A percentile compares a stretch with the other conserved stretches of the same genome.
These are phyloP conservation scores for Cladophialophora yegresii DNA, from an alignment of 2,329 filamentous ascomycete genomes.

Conservation along the genomic window DNA sequence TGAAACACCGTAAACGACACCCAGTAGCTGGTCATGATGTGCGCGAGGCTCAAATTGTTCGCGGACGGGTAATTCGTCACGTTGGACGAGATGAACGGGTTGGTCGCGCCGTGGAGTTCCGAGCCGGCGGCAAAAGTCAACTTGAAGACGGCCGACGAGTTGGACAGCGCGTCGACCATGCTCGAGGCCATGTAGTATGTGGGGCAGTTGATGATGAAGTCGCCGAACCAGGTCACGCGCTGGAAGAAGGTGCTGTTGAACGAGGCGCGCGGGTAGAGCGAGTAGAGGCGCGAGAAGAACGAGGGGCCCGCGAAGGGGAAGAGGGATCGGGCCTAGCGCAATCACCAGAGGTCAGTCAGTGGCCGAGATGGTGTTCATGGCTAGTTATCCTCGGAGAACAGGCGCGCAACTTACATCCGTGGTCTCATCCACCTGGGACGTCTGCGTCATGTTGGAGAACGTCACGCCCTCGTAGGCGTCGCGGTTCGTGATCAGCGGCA, in stretches of 20 bases:
- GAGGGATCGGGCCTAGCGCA: slow-evolving; percentile 34
- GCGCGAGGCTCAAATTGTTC: slow-evolving; percentile 41
- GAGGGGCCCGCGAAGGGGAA: slow-evolving; percentile 43
- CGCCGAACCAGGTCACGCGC: slow-evolving; percentile 45
- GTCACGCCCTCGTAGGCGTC: slow-evolving; percentile 45
- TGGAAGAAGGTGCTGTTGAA: slow-evolving; percentile 40
- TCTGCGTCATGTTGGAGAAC: slow-evolving; percentile 42
- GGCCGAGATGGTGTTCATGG: too few relatives aligned
- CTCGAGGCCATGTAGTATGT: slow-evolving; percentile 24
- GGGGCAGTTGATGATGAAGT: slow-evolving; percentile 48
- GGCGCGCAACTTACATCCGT: slow-evolving; percentile 33
- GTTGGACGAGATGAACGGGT: slow-evolving; percentile 35
- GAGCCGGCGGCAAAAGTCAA: slow-evolving; percentile 43
- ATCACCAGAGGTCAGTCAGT: not conserved
- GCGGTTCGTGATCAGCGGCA: slow-evolving; percentile 43
- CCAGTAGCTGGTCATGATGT: slow-evolving; percentile 42
- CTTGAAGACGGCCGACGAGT: slow-evolving; percentile 36
- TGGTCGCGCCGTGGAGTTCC: slow-evolving; percentile 40
- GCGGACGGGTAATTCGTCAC: slow-evolving; percentile 23
- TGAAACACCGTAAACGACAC: slow-evolving; percentile 41
- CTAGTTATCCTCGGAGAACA: too few relatives aligned
- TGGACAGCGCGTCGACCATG: slow-evolving; percentile 27
- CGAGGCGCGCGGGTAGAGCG: slow-evolving; percentile 44
- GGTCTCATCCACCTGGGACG: slow-evolving; percentile 37
- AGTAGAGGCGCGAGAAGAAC: slow-evolving; percentile 46